phyloP scores from a whole-genome alignment of 2,329 filamentous ascomycete species.

The Ilyonectria destructans region DNA sequence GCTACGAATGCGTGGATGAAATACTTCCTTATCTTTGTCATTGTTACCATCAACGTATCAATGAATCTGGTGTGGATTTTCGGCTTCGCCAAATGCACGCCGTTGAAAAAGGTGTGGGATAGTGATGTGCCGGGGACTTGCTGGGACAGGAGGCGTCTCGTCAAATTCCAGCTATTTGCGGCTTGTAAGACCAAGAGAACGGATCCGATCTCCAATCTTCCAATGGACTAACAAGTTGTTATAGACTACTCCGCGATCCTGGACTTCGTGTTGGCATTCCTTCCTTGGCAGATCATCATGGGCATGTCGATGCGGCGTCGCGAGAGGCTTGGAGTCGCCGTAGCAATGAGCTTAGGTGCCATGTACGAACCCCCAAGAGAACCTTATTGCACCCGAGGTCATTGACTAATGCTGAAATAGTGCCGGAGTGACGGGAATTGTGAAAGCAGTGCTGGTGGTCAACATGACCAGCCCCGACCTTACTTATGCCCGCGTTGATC shows the following conservation, averaged over 20 bases:
- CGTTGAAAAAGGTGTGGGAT: constrained; percentile 49
- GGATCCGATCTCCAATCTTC: fast-evolving
- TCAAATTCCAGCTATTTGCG: constrained; percentile 52
- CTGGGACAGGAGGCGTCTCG: constrained; percentile 49
- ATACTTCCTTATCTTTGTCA: constrained; percentile 52
- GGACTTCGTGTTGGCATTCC: constrained; percentile 54
- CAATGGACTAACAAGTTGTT: constrained; percentile 2
- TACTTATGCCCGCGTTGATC: constrained; percentile 54
- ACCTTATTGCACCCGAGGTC: not conserved
- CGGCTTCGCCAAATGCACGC: constrained; percentile 53
- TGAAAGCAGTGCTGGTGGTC: constrained; percentile 54
- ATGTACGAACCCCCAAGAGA: constrained; percentile 44
- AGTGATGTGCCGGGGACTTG: constrained; percentile 48
- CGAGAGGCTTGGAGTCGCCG: constrained; percentile 54
- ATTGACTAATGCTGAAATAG: constrained; percentile 39
- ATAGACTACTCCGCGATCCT: constrained; percentile 55
- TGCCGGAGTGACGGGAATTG: constrained; percentile 53
- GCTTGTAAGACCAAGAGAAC: constrained; percentile 46
- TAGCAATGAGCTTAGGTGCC: constrained; percentile 56
- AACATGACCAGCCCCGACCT: constrained; percentile 53
- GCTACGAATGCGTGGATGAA: constrained; percentile 48
- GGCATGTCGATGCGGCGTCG: constrained; percentile 51
- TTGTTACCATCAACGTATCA: constrained; percentile 53
- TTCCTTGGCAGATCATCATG: constrained; percentile 56
- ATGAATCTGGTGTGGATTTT: constrained; percentile 57